Evolutionary conservation across 768 basidiomycete genomes (phyloP).

Genomic region (Podaxis pistillaris): DNA sequence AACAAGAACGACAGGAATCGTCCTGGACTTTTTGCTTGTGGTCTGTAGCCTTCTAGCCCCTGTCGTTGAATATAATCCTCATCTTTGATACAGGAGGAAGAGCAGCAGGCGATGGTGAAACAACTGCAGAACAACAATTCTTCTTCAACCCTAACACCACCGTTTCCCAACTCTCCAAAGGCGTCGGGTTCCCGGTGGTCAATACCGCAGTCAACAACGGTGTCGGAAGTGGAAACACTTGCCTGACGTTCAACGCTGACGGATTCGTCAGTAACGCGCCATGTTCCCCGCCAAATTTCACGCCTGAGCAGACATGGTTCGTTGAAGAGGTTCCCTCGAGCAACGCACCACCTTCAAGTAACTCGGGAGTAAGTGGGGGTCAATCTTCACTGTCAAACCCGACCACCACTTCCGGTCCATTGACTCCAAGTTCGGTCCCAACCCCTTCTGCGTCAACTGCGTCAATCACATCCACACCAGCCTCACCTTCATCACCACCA

Average conservation of each 20-base stretch:
- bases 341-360: background rate
- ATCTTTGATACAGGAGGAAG: conserved; percentile 22
- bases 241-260: conserved; percentile 23
- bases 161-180: conserved; percentile 14
- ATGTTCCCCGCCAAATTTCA: conserved; percentile 26
- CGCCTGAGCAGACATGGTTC: conserved; percentile 27
- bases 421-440: too few species aligned
- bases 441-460: too few species aligned
- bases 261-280: conserved; percentile 27
- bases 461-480: too few species aligned
- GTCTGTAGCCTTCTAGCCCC: conserved; percentile 12
- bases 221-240: conserved; percentile 25
- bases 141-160: conserved; percentile 24
- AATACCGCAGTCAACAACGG: conserved; percentile 22
- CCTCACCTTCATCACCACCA: background rate
- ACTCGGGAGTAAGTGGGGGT: background rate
- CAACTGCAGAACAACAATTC: conserved; percentile 25
- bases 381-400: background rate
- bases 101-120: conserved; percentile 27
- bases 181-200: conserved; percentile 17
- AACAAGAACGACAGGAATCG: conserved; percentile 25
- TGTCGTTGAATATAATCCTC: background rate
- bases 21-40: conserved; percentile 28
- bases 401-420: background rate
- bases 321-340: conserved; percentile 7